A percentile compares a stretch with the other conserved stretches of the same genome.
Evolutionary conservation across 176 grass and related monocot species (phyloP).

Genomic region (Avena atlantica): DNA sequence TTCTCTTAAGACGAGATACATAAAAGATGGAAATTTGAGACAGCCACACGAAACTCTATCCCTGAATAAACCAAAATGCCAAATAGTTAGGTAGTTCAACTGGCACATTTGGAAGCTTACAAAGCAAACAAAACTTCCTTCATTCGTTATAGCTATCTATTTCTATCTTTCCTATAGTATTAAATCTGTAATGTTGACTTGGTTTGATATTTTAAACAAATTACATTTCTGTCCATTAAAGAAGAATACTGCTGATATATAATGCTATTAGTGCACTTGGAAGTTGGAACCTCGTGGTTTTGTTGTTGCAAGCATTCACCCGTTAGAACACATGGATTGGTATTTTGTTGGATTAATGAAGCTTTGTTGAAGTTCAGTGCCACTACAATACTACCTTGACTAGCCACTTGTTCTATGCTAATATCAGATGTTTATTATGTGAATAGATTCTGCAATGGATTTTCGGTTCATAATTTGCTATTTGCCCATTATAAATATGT

Average conservation of each 20-base stretch:
- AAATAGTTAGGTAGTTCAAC: too few species aligned
- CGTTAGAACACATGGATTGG: not conserved
- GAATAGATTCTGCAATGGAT: not conserved
- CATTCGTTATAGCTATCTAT: too few species aligned
- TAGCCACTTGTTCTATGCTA: not conserved
- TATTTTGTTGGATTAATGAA: not conserved
- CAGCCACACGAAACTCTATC: too few species aligned
- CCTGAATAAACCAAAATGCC: too few species aligned
- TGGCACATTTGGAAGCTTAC: too few species aligned
- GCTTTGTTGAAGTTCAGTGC: not conserved
- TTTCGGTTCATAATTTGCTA: not conserved
- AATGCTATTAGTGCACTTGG: not conserved
- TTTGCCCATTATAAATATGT: not conserved
- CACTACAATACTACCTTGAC: not conserved
- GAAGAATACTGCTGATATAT: not conserved
- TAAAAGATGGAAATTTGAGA: too few species aligned
- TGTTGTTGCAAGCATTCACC: not conserved
- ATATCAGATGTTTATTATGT: not conserved
- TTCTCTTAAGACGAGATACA: not conserved
- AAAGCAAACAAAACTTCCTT: too few species aligned
- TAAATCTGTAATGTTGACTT: not conserved
- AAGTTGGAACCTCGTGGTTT: not conserved
- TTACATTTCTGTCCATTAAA: not conserved
- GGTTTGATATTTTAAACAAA: not conserved
- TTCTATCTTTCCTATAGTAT: too few species aligned